phyloP scores from a whole-genome alignment of 768 basidiomycete genomes.

The Trametes punicea region DNA sequence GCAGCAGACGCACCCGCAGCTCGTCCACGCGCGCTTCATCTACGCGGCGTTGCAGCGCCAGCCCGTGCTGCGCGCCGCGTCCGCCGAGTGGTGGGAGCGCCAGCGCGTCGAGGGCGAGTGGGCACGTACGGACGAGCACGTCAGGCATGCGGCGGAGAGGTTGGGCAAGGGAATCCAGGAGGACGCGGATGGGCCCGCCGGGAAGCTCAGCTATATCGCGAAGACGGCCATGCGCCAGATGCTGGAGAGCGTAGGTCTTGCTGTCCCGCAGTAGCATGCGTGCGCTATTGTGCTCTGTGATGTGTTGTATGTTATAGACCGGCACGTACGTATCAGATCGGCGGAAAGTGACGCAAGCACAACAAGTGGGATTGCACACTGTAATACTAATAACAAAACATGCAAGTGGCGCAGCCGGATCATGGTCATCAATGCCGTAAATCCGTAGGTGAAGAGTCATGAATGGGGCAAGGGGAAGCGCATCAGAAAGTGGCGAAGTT shows the following conservation, averaged over 20 bases:
- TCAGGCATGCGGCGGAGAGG: constrained; percentile 28
- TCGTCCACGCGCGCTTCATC: constrained; percentile 55
- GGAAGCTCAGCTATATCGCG: constrained; percentile 23
- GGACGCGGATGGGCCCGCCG: constrained; percentile 16
- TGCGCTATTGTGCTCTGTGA: neutral
- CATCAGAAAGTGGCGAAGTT: neutral
- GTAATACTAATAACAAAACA: neutral
- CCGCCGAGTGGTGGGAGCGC: constrained; percentile 53
- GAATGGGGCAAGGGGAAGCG: neutral
- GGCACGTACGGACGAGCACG: constrained; percentile 45
- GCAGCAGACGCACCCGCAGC: constrained; percentile 40
- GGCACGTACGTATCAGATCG: too few species aligned
- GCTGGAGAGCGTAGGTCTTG: constrained; percentile 3
- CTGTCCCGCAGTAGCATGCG: neutral
- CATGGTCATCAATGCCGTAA: constrained; percentile 1
- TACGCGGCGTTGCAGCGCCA: constrained; percentile 56
- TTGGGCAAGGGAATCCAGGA: constrained; percentile 22
- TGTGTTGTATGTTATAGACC: neutral
- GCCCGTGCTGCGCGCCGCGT: constrained; percentile 45
- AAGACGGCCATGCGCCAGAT: constrained; percentile 5
- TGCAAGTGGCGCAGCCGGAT: neutral
- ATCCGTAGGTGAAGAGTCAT: neutral
- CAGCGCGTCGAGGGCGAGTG: constrained; percentile 51
- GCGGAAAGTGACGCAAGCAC: neutral
- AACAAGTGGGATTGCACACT: neutral